Evolutionary conservation across 768 basidiomycete genomes (phyloP).

Genomic region (Lyophyllum decastes): DNA sequence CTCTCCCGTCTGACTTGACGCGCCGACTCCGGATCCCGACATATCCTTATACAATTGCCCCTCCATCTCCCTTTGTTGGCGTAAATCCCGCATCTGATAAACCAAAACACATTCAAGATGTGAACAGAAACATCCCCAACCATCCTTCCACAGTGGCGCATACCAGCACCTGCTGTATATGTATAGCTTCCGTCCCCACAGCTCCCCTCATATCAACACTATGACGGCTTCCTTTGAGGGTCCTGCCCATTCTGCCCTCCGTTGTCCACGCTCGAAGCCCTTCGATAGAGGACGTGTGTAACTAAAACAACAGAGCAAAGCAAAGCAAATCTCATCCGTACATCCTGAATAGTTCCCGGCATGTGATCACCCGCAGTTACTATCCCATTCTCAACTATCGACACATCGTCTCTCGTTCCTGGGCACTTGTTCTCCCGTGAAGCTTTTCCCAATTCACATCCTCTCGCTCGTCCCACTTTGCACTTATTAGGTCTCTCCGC

Average conservation of each 20-base stretch:
- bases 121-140: neutral
- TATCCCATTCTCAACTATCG: neutral
- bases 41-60: slow-evolving; percentile 2
- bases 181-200: neutral
- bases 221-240: neutral
- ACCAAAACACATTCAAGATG: neutral
- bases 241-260: neutral
- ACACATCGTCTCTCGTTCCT: neutral
- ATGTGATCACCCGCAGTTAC: neutral
- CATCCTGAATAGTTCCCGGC: neutral
- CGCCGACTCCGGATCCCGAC: slow-evolving; percentile 10
- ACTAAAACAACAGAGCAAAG: neutral
- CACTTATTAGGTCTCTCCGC: neutral
- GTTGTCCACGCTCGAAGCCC: neutral
- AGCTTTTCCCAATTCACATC: neutral
- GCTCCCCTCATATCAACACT: neutral
- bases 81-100: slow-evolving; percentile 17
- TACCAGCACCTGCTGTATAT: neutral
- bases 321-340: neutral
- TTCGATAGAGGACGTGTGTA: neutral
- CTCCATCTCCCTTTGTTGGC: slow-evolving; percentile 12
- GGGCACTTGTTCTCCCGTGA: neutral
- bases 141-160: slow-evolving; percentile 1
- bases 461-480: neutral
- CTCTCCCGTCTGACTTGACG: neutral